Percentiles rank a stretch among this genome's conserved stretches.
Conservation (phyloP, 371 early-diverging fungal species). For the Blyttiomyces sp. region DNA sequence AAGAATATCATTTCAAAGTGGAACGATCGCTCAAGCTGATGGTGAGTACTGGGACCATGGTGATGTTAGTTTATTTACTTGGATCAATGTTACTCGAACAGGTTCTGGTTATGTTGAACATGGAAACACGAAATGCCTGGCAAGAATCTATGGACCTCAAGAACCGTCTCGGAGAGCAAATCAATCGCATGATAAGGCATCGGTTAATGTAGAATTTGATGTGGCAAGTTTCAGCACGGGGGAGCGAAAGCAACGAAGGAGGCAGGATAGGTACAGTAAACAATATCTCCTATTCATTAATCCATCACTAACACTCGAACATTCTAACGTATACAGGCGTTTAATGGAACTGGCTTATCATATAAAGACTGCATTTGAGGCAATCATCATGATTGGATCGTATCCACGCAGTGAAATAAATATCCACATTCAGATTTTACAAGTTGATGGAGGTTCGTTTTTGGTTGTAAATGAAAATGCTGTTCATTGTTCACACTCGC, state of each 20-base stretch:
- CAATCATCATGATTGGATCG: constrained; percentile 70
- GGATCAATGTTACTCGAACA: background rate
- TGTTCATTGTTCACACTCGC: background rate
- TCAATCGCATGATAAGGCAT: constrained; percentile 70
- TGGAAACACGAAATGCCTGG: constrained; percentile 92
- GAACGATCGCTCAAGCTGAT: constrained; percentile 79
- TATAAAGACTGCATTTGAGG: constrained; percentile 88
- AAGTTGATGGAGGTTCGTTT: constrained; percentile 80
- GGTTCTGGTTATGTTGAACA: constrained; percentile 91
- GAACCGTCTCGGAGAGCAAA: constrained; percentile 45
- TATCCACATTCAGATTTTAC: constrained; percentile 86
- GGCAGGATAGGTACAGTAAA: constrained; percentile 71
- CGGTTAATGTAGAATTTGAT: constrained; percentile 86
- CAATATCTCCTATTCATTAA: background rate
- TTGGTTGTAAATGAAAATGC: background rate
- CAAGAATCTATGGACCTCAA: constrained; percentile 89
- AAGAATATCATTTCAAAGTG: constrained; percentile 73
- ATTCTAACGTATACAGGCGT: constrained; percentile 50
- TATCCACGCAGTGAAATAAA: constrained; percentile 89
- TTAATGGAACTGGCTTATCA: constrained; percentile 78
- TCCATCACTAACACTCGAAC: background rate
- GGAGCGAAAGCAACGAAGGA: constrained; percentile 77
- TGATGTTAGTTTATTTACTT: background rate
- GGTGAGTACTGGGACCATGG: constrained; percentile 26
- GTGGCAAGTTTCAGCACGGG: constrained; percentile 89